These are phyloP conservation scores for Elongisporangium prolatum DNA, from an alignment of 352 stramenopile species.

Conservation along the genomic window DNA sequence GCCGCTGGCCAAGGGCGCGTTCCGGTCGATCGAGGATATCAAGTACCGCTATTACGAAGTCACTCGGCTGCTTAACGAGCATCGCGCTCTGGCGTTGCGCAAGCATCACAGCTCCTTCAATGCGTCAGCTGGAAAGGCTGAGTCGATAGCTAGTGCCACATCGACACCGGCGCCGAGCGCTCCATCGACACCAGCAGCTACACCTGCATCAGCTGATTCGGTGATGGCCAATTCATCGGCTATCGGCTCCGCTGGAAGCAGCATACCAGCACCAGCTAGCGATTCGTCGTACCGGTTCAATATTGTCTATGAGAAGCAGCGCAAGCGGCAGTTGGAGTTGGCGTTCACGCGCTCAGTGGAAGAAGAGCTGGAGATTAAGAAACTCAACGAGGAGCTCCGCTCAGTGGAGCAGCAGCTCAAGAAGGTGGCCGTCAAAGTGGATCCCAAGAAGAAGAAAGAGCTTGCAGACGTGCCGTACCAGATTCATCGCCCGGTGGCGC, in stretches of 20 bases:
- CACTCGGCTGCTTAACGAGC: slow-evolving; percentile 35
- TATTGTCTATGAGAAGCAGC: slow-evolving; percentile 64
- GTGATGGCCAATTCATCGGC: slow-evolving; percentile 1
- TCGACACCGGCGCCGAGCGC: neutral
- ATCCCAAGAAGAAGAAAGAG: slow-evolving; percentile 74
- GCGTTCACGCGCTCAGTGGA: slow-evolving; percentile 54
- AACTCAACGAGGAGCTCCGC: slow-evolving; percentile 50
- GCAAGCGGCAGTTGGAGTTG: slow-evolving; percentile 63
- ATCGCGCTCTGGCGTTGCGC: slow-evolving; percentile 20
- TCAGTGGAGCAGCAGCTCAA: slow-evolving; percentile 65
- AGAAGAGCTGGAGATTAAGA: slow-evolving; percentile 60
- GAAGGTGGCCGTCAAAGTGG: slow-evolving; percentile 49
- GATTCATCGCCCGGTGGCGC: slow-evolving; percentile 43
- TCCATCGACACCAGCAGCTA: slow-evolving; percentile 2
- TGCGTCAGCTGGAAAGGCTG: too few species aligned
- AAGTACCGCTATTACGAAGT: slow-evolving; percentile 75
- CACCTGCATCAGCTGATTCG: slow-evolving; percentile 1
- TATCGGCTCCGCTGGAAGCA: neutral
- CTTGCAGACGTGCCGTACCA: slow-evolving; percentile 38
- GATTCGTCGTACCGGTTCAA: slow-evolving; percentile 51
- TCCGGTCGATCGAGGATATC: slow-evolving; percentile 54
- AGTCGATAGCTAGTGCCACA: neutral
- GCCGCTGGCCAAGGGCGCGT: slow-evolving; percentile 23
- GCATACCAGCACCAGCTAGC: slow-evolving; percentile 9
- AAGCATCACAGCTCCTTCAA: slow-evolving; percentile 2